These are phyloP conservation scores for Rhizopogon vesiculosus DNA, from an alignment of 768 basidiomycete species.

Conservation along the genomic window DNA sequence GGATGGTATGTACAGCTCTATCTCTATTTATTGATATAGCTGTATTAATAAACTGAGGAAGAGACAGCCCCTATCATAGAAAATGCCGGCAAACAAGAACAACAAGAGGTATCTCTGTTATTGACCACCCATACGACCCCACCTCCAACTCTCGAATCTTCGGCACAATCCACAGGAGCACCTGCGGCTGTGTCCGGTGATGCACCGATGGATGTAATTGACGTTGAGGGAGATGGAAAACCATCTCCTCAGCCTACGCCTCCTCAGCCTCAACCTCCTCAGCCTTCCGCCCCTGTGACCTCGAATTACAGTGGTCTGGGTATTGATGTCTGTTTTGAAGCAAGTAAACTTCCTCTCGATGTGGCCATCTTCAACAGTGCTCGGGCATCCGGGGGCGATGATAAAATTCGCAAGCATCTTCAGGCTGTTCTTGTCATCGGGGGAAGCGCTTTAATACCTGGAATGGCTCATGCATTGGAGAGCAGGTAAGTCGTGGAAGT, in stretches of 20 bases:
- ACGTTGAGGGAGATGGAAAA: slow-evolving; percentile 44
- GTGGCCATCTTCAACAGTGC: slow-evolving; percentile 92
- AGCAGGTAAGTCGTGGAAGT: slow-evolving; percentile 53
- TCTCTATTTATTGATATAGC: not conserved
- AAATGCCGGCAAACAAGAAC: slow-evolving; percentile 26
- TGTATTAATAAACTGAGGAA: slow-evolving; percentile 2
- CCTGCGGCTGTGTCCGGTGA: slow-evolving; percentile 19
- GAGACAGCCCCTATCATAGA: slow-evolving; percentile 20
- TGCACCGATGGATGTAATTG: slow-evolving; percentile 40
- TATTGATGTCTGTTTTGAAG: slow-evolving; percentile 80
- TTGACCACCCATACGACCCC: slow-evolving; percentile 28
- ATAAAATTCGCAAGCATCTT: slow-evolving; percentile 85
- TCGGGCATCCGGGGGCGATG: slow-evolving; percentile 82
- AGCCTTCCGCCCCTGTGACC: slow-evolving; percentile 18
- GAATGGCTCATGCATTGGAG: slow-evolving; percentile 81
- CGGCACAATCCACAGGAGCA: slow-evolving; percentile 8
- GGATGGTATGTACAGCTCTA: slow-evolving; percentile 15
- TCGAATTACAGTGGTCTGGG: slow-evolving; percentile 40
- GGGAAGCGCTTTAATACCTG: slow-evolving; percentile 75
- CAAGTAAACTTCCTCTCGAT: slow-evolving; percentile 86
- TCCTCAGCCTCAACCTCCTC: slow-evolving; percentile 14
- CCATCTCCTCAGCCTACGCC: slow-evolving; percentile 20
- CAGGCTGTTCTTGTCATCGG: slow-evolving; percentile 86
- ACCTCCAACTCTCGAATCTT: slow-evolving; percentile 13
- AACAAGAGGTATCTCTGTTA: slow-evolving; percentile 29